Percentiles rank a stretch among this genome's conserved stretches.
phyloP scores from a whole-genome alignment of 352 stramenopile species.

The Phytophthora sansomeana region DNA sequence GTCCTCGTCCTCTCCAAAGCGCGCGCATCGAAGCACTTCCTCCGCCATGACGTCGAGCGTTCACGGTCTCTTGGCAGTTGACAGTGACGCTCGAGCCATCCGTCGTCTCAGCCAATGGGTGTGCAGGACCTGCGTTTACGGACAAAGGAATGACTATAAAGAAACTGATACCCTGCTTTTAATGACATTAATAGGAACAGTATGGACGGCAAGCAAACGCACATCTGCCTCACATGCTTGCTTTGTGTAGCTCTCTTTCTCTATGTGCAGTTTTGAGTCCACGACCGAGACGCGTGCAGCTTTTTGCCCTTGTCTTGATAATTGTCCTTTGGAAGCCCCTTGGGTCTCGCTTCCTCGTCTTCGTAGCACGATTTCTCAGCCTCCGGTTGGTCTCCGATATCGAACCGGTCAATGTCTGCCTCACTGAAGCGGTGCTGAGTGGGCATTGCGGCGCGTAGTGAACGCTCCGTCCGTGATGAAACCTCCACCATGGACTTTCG shows the following conservation, averaged over 20 bases:
- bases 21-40: constrained; percentile 71
- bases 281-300: constrained; percentile 16
- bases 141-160: constrained; percentile 10
- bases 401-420: constrained; percentile 19
- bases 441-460: constrained; percentile 1
- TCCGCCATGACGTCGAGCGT: constrained; percentile 42
- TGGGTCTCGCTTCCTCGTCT: constrained; percentile 1
- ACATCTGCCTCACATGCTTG: constrained; percentile 19
- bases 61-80: not conserved
- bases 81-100: constrained; percentile 17
- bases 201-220: not conserved
- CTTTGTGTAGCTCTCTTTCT: not conserved
- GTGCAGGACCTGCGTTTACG: constrained; percentile 3
- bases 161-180: constrained; percentile 17
- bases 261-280: constrained; percentile 10
- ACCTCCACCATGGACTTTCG: constrained; percentile 29
- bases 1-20: constrained; percentile 74
- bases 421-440: constrained; percentile 24
- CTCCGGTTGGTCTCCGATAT: constrained; percentile 6
- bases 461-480: constrained; percentile 15
- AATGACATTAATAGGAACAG: not conserved
- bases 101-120: constrained; percentile 20
- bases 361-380: constrained; percentile 12
- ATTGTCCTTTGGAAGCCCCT: not conserved
- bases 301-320: constrained; percentile 7